Percentiles rank a stretch among this genome's conserved stretches.
These are phyloP conservation scores for Sporopachydermia cereana DNA, from an alignment of 1,139 yeast genomes.

Conservation along the genomic window DNA sequence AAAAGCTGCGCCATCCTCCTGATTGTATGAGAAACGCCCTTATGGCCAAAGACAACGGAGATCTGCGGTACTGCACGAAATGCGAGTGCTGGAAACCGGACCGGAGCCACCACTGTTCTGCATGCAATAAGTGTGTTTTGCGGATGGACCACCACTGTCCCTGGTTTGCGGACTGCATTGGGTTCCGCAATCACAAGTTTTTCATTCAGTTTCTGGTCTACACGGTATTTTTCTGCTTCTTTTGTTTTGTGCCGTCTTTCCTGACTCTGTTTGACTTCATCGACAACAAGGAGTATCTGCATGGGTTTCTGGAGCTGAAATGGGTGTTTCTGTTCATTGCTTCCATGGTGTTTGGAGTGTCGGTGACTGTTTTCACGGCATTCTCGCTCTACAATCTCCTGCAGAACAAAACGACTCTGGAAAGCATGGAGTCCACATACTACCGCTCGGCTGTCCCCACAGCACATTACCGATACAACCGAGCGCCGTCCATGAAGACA, in stretches of 20 bases:
- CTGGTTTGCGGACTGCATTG: conserved; percentile 89
- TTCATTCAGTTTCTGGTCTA: conserved; percentile 67
- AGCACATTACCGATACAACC: conserved; percentile 26
- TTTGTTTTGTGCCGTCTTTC: conserved; percentile 31
- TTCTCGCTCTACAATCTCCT: conserved; percentile 50
- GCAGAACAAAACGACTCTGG: conserved; percentile 70
- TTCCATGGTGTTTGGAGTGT: conserved; percentile 49
- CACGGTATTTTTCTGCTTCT: conserved; percentile 36
- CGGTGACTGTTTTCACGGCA: conserved; percentile 45
- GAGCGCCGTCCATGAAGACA: conserved; percentile 27
- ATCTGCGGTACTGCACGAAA: conserved; percentile 51
- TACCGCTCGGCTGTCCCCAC: conserved; percentile 36
- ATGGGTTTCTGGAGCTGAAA: conserved; percentile 41
- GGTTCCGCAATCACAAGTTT: conserved; percentile 66
- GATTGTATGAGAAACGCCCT: conserved; percentile 24
- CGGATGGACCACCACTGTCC: conserved; percentile 93
- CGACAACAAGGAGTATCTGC: conserved; percentile 26
- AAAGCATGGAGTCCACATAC: conserved; percentile 52
- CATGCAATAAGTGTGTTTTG: conserved; percentile 58
- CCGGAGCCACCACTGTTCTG: conserved; percentile 75
- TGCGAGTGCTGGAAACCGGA: conserved; percentile 91
- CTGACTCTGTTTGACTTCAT: conserved; percentile 41
- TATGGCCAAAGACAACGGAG: conserved; percentile 33
- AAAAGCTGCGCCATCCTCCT: conserved; percentile 20
- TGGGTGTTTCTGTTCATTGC: conserved; percentile 49